Evolutionary conservation across 768 basidiomycete genomes (phyloP), one percentile per base, ranked within the genome.

Genomic region (Xerocomus brunneocitrinus): DNA sequence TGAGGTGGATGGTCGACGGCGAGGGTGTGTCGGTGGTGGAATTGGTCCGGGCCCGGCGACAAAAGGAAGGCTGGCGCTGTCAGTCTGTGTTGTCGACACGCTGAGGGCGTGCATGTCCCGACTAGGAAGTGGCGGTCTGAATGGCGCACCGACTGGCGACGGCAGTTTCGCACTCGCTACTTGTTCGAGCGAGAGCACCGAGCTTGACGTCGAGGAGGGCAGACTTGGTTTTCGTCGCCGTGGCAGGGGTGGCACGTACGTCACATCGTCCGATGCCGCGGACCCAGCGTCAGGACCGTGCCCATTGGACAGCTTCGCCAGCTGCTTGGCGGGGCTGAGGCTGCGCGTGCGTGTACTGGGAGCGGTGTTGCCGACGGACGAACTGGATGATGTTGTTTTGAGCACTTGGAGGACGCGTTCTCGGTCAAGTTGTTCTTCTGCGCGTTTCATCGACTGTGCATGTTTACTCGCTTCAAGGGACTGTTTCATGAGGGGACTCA

Each of bases 391-490:
- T 38, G 82, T 82, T 58, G 84, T 85, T 68, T 85, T 86, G 31
- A 91, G 73, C 10, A 91, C 82, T 65, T 84, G 80, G 55, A 89
- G 71, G 19, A 89, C 79, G 9, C 88, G 75, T 63, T 86, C 84
- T 58, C 81, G 79, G 65, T 87, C 86, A 16, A 88, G 73, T 56
- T 79, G 76, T 39, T 80, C 81, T 60, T 89, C 84, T 0, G 80
- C 83, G 45, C 80, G 79, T 67, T 89, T 87, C 68, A 88, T 73
- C 4, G 77, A 78, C 65, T 87, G 83, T 1, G 80, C 89, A 0
- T 80, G 79, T 61, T 87, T 87, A 53, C 80, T 83, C 6, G 89
- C 89, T 49, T 86, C 82, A 1, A 91, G 71, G 22, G 81, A 83
- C 67, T 90, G 87, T 54, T 79, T 79, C 72, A 88, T 88, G n/a